Evolutionary conservation across 441 rosid genomes (phyloP).

Genomic region (Melastoma candidum): DNA sequence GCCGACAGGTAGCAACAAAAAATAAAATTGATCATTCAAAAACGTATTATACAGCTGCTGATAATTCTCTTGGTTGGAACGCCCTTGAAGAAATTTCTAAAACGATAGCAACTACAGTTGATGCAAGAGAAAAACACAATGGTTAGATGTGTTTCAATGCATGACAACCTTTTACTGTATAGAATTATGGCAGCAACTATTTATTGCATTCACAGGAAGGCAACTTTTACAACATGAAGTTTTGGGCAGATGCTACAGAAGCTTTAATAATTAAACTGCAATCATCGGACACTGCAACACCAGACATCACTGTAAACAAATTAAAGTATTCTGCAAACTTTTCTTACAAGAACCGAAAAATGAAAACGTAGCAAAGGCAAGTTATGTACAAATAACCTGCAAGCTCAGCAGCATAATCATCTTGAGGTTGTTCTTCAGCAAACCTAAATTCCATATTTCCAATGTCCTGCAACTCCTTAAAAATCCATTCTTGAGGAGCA

Average conservation of each 20-base stretch:
- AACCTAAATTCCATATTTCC: slow-evolving; percentile 88
- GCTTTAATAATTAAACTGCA: background rate
- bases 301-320: background rate
- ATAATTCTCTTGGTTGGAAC: too few species aligned
- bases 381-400: slow-evolving; percentile 46
- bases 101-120: too few species aligned
- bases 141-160: too few species aligned
- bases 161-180: too few species aligned
- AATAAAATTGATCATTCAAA: too few species aligned
- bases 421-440: slow-evolving; percentile 95
- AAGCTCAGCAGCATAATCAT: slow-evolving; percentile 94
- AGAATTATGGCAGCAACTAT: too few species aligned
- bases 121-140: too few species aligned
- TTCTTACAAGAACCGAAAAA: background rate
- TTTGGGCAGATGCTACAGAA: background rate
- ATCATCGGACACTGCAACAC: background rate
- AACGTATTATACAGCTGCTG: too few species aligned
- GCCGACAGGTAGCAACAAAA: too few species aligned
- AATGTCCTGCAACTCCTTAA: slow-evolving; percentile 93
- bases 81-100: too few species aligned
- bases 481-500: slow-evolving; percentile 96
- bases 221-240: too few species aligned
- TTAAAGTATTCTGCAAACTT: background rate
- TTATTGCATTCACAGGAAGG: background rate
- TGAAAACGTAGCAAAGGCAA: background rate